Base-by-base conservation (phyloP, 2,329 filamentous ascomycete species). In the Phyllosticta citriasiana region DNA sequence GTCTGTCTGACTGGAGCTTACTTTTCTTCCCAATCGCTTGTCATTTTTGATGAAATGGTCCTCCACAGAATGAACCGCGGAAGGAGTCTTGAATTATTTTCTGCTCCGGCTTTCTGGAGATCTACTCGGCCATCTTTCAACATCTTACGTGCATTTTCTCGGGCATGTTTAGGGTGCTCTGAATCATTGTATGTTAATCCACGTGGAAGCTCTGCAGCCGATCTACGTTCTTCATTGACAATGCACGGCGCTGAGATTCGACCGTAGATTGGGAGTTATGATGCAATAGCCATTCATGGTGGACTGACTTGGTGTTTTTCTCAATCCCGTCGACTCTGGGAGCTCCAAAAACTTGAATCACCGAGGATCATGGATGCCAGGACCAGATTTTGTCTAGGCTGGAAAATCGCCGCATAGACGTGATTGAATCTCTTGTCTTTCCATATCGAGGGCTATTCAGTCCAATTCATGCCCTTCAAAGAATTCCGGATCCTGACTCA, bases 401-500 rank as follows among this genome's bases (percentile, higher is more conserved):
- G 40, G 14, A n/a, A 12, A 16, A 4, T 12, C 1, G 14, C 35
- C 12, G 35, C 4, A 16, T 16, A 40, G 10, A 12, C 6, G 9
- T 47, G 8, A 6, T 2, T 12, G 22, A 1, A 2, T 24, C 3
- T 14, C 27, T 24, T 51, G 19, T 24, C 25, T 12, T 33, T 12
- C 25, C 22, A 19, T 35, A 24, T 53, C 25, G 25, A 58, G 1
- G 22, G 25, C 47, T 4, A 58, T 8, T 25, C 50, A 53, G 16
- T 58, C 57, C 14, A 58, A 50, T n/a, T 53, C 57, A n/a, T 58
- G 47, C 2, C 57, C 57, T n/a, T 58, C 24, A 6, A 33, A 53
- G 2, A 24, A 22, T 14, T 58, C 57, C n/a, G 57, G 57, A 19
- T 58, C 26, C 2, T 57, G 22, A 2, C 8, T 16, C 16, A 53